phyloP scores from a whole-genome alignment of 352 stramenopile genomes.

The Phytophthora sp. region DNA sequence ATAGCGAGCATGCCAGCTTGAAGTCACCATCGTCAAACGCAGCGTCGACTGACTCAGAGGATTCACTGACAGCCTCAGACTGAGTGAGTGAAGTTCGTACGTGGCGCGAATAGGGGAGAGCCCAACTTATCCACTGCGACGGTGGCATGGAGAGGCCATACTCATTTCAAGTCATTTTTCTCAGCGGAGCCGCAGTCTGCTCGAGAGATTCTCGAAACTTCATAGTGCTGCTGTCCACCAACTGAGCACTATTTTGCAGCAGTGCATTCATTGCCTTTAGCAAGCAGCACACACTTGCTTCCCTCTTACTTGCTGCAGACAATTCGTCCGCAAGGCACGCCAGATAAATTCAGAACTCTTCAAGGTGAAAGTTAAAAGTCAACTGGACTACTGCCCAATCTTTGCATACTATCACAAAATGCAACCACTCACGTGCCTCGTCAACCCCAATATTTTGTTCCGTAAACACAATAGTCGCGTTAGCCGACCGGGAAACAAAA shows the following conservation, averaged over 20 bases:
- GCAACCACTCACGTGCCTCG: slow-evolving; percentile 4
- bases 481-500: slow-evolving; percentile 36
- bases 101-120: slow-evolving; percentile 34
- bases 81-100: slow-evolving; percentile 32
- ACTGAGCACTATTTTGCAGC: too few relatives aligned
- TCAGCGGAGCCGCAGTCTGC: slow-evolving; percentile 16
- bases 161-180: slow-evolving; percentile 41
- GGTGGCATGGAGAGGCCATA: slow-evolving; percentile 31
- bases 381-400: slow-evolving; percentile 15
- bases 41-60: slow-evolving; percentile 11
- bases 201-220: slow-evolving; percentile 25
- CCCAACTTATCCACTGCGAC: slow-evolving; percentile 11
- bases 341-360: background rate
- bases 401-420: background rate
- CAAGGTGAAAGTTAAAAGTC: slow-evolving; percentile 10
- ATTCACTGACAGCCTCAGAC: background rate
- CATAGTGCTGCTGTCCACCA: too few relatives aligned
- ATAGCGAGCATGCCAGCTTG: background rate
- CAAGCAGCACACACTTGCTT: background rate
- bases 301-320: background rate
- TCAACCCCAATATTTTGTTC: slow-evolving; percentile 8
- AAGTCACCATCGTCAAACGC: slow-evolving; percentile 8
- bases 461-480: slow-evolving; percentile 14
- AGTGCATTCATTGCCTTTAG: too few relatives aligned
- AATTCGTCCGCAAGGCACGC: background rate